A percentile compares a stretch with the other conserved stretches of the same genome.
phyloP scores from a whole-genome alignment of 73 alveolate genomes.

The Effrenium voratum region DNA sequence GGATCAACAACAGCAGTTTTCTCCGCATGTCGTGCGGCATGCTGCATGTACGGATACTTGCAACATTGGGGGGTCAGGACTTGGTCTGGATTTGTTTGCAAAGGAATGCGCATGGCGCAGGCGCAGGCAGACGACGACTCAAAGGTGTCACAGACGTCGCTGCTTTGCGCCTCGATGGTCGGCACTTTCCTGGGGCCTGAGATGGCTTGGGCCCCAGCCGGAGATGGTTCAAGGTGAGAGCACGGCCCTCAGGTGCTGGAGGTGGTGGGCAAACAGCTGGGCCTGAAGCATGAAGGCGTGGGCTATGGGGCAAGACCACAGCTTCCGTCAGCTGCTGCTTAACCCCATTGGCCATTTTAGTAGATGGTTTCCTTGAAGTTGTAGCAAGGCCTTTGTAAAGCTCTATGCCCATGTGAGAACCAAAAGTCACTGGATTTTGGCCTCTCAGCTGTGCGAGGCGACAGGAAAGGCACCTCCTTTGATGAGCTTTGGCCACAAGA shows the following conservation, averaged over 20 bases:
- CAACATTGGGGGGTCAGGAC: too few species aligned
- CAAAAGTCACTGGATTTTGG: neutral
- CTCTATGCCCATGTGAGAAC: neutral
- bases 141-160: conserved; percentile 55
- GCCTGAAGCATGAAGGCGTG: conserved; percentile 82
- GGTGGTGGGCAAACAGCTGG: conserved; percentile 78
- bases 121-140: conserved; percentile 89
- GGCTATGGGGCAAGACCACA: neutral
- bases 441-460: conserved; percentile 8
- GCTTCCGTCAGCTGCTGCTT: neutral
- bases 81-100: too few species aligned
- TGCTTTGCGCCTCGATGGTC: conserved; percentile 75
- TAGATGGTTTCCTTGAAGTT: neutral
- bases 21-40: neutral
- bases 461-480: conserved; percentile 80
- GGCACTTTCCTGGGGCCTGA: conserved; percentile 76
- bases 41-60: neutral
- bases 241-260: conserved; percentile 32
- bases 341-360: neutral
- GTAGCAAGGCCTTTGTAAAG: neutral
- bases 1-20: neutral
- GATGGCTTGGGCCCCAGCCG: neutral
- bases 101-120: neutral
- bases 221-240: neutral
- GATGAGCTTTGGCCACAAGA: conserved; percentile 94